Conservation (phyloP, 1,139 yeast species). For the Chernovozyma aurita region DNA sequence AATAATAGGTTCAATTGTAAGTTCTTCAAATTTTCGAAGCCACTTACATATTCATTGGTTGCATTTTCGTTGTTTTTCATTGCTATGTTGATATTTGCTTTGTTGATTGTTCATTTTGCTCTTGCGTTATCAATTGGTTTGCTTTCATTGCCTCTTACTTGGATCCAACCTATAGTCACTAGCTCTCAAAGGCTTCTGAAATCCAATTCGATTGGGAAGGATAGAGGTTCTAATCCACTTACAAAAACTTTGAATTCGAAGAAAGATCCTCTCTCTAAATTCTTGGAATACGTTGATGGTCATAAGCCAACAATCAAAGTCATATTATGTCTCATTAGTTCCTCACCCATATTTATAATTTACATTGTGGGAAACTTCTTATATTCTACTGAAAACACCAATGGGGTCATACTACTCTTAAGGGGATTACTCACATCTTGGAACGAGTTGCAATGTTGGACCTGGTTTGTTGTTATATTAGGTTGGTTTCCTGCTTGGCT, state of each 20-base stretch:
- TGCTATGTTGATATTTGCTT: conserved; percentile 66
- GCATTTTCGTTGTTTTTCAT: conserved; percentile 52
- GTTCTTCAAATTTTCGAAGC: conserved; percentile 14
- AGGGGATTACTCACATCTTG: conserved; percentile 58
- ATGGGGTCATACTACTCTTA: conserved; percentile 36
- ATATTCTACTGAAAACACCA: conserved; percentile 18
- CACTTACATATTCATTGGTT: conserved; percentile 27
- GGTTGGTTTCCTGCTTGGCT: conserved; percentile 89
- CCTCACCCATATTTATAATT: conserved; percentile 54
- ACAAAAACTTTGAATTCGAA: background rate
- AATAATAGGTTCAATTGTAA: conserved; percentile 9
- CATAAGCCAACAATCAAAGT: conserved; percentile 22
- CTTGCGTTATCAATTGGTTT: conserved; percentile 70
- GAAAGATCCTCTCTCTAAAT: conserved; percentile 12
- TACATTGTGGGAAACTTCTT: conserved; percentile 28
- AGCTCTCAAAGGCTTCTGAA: background rate
- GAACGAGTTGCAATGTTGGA: conserved; percentile 75
- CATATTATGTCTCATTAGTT: conserved; percentile 31
- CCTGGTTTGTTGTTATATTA: conserved; percentile 70
- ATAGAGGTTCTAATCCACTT: background rate
- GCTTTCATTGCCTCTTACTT: conserved; percentile 65
- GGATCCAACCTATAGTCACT: conserved; percentile 45
- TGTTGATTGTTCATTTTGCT: conserved; percentile 80
- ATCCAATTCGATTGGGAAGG: background rate
- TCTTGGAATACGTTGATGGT: conserved; percentile 10